Evolutionary conservation across 164 flowering plant genomes (phyloP), one percentile per base, ranked within the genome.

Genomic region (Vitis cinerea): DNA sequence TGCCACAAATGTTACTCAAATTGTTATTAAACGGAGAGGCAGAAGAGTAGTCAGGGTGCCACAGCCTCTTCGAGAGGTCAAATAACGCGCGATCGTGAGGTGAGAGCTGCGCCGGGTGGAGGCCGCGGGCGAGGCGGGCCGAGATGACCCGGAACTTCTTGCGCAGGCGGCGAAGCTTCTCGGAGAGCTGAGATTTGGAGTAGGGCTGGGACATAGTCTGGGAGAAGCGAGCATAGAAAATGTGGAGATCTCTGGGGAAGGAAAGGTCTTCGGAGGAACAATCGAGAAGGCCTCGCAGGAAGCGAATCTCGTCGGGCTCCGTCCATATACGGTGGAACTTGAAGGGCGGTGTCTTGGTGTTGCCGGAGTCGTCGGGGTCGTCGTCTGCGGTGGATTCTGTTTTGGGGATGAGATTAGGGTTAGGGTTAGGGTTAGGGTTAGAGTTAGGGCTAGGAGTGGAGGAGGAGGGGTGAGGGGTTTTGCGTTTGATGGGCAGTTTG

Each of bases 301-400:
- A 84, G 4, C 83, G 79, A 65, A 87, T 75, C 81, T 89, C 91
- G 79, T 89, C 91, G 27, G 79, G 55, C 70, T 87, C 89, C 9
- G 89, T 71, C 93, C 93, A 89, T 29, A 89, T 83, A 2, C 93
- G 87, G 63, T 89, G 90, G 77, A 81, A 87, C 64, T 85, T 85
- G 79, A 82, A 80, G 7, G 89, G 88, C 13, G 80, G 70, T 8
- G 61, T 65, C 50, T 54, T 31, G n/a, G 61, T 64, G 27, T 48
- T 70, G 53, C 67, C 67, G 47, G 55, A 44, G 19, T n/a, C 67
- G 56, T 44, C 75, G 15, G 10, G 47, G 1, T 13, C 53, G 55
- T 23, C 48, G 55, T 27, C 9, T 29, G 19, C 8, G 53, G 37
- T 10, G 63, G 68, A 13, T 62, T 73, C 68, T 72, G 23, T 13